These are phyloP conservation scores for Microbotryum intermedium DNA, from an alignment of 1,284 basidiomycete species.

Conservation along the genomic window DNA sequence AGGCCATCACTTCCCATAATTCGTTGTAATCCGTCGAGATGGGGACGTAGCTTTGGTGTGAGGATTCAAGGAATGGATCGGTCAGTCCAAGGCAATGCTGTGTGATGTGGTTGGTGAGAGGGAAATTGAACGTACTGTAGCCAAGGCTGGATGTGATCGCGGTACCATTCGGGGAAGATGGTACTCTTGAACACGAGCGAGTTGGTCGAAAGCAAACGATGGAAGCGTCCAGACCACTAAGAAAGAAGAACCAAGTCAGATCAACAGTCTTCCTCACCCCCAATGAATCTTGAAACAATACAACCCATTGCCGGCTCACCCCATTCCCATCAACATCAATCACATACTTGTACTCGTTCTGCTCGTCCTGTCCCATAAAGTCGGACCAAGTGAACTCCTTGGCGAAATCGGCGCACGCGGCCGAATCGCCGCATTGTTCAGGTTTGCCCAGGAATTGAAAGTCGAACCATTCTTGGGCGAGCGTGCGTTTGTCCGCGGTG, in stretches of 20 bases:
- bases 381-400: conserved; percentile 19
- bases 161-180: conserved; percentile 52
- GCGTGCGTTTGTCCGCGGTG: conserved; percentile 2
- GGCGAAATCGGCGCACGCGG: conserved; percentile 5
- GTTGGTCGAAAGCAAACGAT: conserved; percentile 53
- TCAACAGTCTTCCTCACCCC: no score
- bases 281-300: no score
- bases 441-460: conserved; percentile 21
- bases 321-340: conserved; percentile 45
- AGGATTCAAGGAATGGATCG: no score
- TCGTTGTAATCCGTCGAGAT: conserved; percentile 46
- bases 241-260: neutral
- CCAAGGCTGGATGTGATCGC: conserved; percentile 31
- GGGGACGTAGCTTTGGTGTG: conserved; percentile 36
- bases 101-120: neutral
- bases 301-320: neutral
- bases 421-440: conserved; percentile 13
- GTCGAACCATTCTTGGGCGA: conserved; percentile 18
- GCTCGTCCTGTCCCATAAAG: conserved; percentile 12
- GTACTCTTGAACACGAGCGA: conserved; percentile 57
- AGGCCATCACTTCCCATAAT: conserved; percentile 45
- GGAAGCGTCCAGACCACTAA: conserved; percentile 31
- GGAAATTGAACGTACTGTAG: conserved; percentile 15
- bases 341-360: conserved; percentile 39
- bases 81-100: no score